Evolutionary conservation across 768 basidiomycete genomes (phyloP), one percentile per base, ranked within the genome.

Genomic region (Lentinus tigrinus): DNA sequence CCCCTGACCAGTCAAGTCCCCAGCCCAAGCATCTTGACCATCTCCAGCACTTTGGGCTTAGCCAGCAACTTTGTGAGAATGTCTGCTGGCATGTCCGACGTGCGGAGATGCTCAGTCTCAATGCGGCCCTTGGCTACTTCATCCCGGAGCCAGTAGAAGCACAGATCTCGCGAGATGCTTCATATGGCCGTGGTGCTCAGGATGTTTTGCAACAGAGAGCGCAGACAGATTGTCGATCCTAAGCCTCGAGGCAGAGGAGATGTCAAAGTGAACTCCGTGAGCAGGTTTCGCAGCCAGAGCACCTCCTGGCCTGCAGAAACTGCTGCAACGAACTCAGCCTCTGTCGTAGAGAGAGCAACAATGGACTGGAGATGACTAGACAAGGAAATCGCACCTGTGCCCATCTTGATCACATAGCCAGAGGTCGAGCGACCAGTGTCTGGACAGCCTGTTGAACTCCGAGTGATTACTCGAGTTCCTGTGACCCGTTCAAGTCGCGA

Each of bases 291-390:
- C 7, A 76, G 60, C 68, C 69, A 77, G 16, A 68, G 36, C 4
- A 72, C 66, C 40, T 77, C 73, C 54, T 69, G 64, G 24, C 66
- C 60, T 4, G 75, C 71, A 40, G 67, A 58, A 1, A 64, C 63
- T 2, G 71, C 70, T 10, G 76, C 69, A 39, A 77, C 71, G 61
- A 73, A 78, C 60, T 79, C 74, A 24, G 75, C 73, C 62, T 79
- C 77, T 2, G 72, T 74, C 0, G 72, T 76, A 8, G 76, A 78
- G 3, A 72, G 61, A 0, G 77, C 68, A 19, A 79, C 74, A 39
- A 73, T 63, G 1, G 65, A 13, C 65, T 82, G 81, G 21, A 72
- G 65, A 39, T 70, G 67, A 24, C 71, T 74, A 8, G 40, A 53
- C 78, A 78, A 81, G 23, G 57, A 65, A 17, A 81, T 65, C 1